Evolutionary conservation across 257 asterid genomes (phyloP).

Genomic region (Penstemon eatonii): DNA sequence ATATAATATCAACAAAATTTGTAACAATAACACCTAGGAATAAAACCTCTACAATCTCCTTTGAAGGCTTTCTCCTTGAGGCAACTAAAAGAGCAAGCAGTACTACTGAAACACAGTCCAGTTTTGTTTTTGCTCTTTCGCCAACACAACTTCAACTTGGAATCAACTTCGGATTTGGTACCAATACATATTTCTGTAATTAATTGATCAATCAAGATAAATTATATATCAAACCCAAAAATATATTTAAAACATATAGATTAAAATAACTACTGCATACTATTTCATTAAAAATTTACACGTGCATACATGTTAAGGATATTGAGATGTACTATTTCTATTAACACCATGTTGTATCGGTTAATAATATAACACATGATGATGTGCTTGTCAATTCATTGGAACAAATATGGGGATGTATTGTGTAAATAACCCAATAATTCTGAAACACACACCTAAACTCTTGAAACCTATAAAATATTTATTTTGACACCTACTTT

Average conservation of each 20-base stretch:
- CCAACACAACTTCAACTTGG: background rate
- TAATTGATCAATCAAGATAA: background rate
- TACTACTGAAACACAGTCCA: slow-evolving; percentile 13
- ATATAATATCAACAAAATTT: slow-evolving; percentile 20
- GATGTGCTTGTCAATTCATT: no score
- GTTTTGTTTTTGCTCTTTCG: background rate
- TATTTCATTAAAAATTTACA: background rate
- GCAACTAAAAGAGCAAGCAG: background rate
- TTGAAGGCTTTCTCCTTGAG: background rate
- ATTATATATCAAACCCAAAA: background rate
- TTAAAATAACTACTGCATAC: background rate
- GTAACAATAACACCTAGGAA: slow-evolving; percentile 15
- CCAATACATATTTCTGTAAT: slow-evolving; percentile 6
- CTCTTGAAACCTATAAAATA: no score
- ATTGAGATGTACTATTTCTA: no score
- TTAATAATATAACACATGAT: no score
- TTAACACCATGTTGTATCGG: no score
- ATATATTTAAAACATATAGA: background rate
- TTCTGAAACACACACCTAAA: no score
- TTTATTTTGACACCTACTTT: no score
- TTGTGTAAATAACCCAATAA: no score
- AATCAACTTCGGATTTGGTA: background rate
- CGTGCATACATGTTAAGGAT: background rate
- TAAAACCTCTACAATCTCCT: slow-evolving; percentile 17
- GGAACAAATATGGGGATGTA: no score